phyloP scores from a whole-genome alignment of 2,329 filamentous ascomycete species.

The Aspergillus bombycis region DNA sequence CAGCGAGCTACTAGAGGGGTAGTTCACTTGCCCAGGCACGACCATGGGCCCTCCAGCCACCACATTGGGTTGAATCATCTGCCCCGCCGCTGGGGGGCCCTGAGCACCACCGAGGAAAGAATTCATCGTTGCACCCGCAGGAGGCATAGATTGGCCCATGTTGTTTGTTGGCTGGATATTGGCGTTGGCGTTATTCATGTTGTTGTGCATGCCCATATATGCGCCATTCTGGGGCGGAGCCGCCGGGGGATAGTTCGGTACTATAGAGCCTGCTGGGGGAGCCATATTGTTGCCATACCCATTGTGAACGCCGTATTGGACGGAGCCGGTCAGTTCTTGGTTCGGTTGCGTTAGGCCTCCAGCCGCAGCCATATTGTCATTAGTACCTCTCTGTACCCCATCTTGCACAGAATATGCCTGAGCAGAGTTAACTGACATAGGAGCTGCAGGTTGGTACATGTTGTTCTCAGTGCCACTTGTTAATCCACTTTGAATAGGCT shows the following conservation, averaged over 20 bases:
- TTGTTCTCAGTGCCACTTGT: neutral
- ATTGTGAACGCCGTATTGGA: too few relatives aligned
- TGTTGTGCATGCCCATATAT: rapidly evolving
- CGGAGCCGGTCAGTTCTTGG: too few relatives aligned
- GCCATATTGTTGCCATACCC: neutral
- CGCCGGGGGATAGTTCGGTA: too few relatives aligned
- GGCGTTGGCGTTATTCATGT: neutral
- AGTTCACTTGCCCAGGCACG: neutral
- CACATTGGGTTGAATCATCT: too few relatives aligned
- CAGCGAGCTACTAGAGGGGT: neutral
- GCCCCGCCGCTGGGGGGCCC: too few relatives aligned
- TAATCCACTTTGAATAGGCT: neutral
- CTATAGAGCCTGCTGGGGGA: too few relatives aligned
- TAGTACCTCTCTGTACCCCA: too few relatives aligned
- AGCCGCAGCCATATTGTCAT: too few relatives aligned
- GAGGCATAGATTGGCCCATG: neutral
- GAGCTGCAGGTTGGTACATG: neutral
- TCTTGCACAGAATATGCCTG: too few relatives aligned
- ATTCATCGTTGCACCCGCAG: neutral
- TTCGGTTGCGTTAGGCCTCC: too few relatives aligned
- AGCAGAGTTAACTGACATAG: neutral
- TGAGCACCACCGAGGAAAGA: neutral
- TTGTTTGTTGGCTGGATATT: neutral
- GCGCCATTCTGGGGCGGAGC: neutral
- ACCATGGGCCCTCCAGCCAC: neutral